Evolutionary conservation across 2,329 filamentous ascomycete genomes (phyloP).

Genomic region (Exophiala alcalophila): DNA sequence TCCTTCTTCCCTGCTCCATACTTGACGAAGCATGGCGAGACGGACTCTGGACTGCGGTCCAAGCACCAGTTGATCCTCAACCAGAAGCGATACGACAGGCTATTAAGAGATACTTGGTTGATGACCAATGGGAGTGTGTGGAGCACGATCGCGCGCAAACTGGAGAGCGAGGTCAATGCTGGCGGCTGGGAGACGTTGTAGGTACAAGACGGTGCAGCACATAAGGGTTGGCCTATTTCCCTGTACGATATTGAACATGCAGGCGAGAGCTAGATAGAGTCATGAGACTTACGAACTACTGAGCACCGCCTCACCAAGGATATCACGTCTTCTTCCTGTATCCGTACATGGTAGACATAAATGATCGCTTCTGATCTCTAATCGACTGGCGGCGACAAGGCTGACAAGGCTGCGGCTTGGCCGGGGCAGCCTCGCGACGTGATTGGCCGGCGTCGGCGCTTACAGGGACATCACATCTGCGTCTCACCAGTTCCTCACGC

Average conservation of each 20-base stretch:
- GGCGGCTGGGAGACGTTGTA: slow-evolving; percentile 81
- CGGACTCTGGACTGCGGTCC: slow-evolving; percentile 83
- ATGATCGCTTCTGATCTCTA: too few relatives aligned
- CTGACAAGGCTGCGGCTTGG: not conserved
- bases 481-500: slow-evolving; percentile 20
- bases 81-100: slow-evolving; percentile 86
- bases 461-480: slow-evolving; percentile 12
- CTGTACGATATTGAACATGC: too few relatives aligned
- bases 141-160: slow-evolving; percentile 79
- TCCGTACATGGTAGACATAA: too few relatives aligned
- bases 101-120: slow-evolving; percentile 77
- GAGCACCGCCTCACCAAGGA: too few relatives aligned
- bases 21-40: slow-evolving; percentile 92
- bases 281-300: too few relatives aligned
- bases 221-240: too few relatives aligned
- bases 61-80: slow-evolving; percentile 88
- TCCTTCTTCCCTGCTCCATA: slow-evolving; percentile 87
- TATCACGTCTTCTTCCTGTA: too few relatives aligned
- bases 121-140: slow-evolving; percentile 74
- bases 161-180: slow-evolving; percentile 95
- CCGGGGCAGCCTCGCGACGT: too few relatives aligned
- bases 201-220: too few relatives aligned
- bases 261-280: too few relatives aligned
- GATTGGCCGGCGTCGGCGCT: slow-evolving; percentile 17
- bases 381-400: not conserved